Percentiles rank a stretch among this genome's conserved stretches.
phyloP scores from a whole-genome alignment of 306 rosid species.

The Hylodesmum podocarpum region DNA sequence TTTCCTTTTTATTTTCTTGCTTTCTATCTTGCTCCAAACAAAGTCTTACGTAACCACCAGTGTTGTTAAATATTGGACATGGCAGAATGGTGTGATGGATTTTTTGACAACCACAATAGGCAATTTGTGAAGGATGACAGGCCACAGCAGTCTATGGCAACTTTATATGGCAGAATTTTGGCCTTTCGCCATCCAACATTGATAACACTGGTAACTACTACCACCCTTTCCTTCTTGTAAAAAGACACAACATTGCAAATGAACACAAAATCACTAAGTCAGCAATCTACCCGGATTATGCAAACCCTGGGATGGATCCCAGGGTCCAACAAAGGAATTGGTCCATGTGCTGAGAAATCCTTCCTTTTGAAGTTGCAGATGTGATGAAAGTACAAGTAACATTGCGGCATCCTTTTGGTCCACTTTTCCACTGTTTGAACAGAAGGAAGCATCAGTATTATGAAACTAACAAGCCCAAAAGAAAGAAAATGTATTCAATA shows the following conservation, averaged over 20 bases:
- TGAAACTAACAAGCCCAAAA: not conserved
- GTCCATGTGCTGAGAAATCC: slow-evolving; percentile 93
- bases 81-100: too few species aligned
- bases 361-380: slow-evolving; percentile 89
- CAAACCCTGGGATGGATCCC: slow-evolving; percentile 99
- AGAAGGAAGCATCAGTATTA: slow-evolving; percentile 18
- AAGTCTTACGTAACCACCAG: slow-evolving; percentile 24
- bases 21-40: not conserved
- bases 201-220: not conserved
- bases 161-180: too few species aligned
- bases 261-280: slow-evolving; percentile 27
- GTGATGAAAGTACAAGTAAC: slow-evolving; percentile 74
- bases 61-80: too few species aligned
- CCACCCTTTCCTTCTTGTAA: slow-evolving; percentile 9
- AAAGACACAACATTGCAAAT: not conserved
- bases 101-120: too few species aligned
- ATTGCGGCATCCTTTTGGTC: slow-evolving; percentile 92
- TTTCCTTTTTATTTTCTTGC: not conserved
- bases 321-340: slow-evolving; percentile 96
- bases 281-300: slow-evolving; percentile 86
- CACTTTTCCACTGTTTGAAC: slow-evolving; percentile 55
- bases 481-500: slow-evolving; percentile 9
- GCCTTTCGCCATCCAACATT: too few species aligned
- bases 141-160: too few species aligned
- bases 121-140: too few species aligned